A percentile compares a stretch with the other conserved stretches of the same genome.
These are phyloP conservation scores for Plantago elongata DNA, from an alignment of 257 asterid genomes.

Conservation along the genomic window DNA sequence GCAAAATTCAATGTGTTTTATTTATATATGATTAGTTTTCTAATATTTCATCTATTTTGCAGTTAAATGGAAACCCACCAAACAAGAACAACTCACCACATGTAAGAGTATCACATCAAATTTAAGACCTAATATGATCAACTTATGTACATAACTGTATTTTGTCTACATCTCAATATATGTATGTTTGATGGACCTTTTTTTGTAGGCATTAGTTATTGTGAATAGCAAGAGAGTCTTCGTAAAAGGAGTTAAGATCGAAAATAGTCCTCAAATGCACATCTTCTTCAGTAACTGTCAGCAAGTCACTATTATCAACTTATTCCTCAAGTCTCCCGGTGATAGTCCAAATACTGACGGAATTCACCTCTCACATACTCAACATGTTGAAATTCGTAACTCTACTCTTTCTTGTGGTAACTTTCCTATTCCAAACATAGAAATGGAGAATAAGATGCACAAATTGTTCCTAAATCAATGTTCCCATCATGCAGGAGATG, in stretches of 20 bases:
- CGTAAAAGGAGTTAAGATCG: constrained; percentile 21
- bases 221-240: background rate
- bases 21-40: background rate
- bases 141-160: too few relatives aligned
- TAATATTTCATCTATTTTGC: background rate
- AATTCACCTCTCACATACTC: constrained; percentile 20
- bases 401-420: constrained; percentile 26
- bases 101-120: too few relatives aligned
- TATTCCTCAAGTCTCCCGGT: constrained; percentile 14
- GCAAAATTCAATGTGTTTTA: too few relatives aligned
- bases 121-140: too few relatives aligned
- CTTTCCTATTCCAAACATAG: background rate
- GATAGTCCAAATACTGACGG: constrained; percentile 30
- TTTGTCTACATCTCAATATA: too few relatives aligned
- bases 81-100: too few relatives aligned
- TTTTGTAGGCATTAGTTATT: constrained; percentile 19
- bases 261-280: constrained; percentile 27
- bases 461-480: too few relatives aligned
- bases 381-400: constrained; percentile 16
- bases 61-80: too few relatives aligned
- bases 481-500: constrained; percentile 21
- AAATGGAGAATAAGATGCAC: background rate
- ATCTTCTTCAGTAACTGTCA: constrained; percentile 4
- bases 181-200: too few relatives aligned
- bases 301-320: background rate